A percentile compares a stretch with the other conserved stretches of the same genome.
These are phyloP conservation scores for Fistulinella prunicolor DNA, from an alignment of 768 basidiomycete genomes.

Conservation along the genomic window DNA sequence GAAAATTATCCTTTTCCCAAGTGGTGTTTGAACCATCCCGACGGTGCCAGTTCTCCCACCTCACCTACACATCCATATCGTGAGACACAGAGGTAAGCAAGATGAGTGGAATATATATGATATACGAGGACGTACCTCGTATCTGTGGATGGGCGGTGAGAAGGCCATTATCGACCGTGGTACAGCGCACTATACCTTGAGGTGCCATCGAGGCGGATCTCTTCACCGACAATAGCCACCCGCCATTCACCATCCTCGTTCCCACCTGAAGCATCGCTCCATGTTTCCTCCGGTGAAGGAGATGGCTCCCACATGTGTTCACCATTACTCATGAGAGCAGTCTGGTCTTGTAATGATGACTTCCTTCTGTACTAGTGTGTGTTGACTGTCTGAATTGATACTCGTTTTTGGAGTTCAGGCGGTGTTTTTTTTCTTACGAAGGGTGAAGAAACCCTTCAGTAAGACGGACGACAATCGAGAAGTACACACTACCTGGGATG, in stretches of 20 bases:
- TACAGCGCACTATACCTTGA: slow-evolving; percentile 16
- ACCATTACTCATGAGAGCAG: neutral
- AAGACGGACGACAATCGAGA: too few relatives aligned
- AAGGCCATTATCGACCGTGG: neutral
- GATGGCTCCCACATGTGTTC: slow-evolving; percentile 28
- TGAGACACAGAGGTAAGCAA: neutral
- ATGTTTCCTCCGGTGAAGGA: slow-evolving; percentile 28
- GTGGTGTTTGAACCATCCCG: slow-evolving; percentile 53
- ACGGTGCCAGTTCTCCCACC: slow-evolving; percentile 53
- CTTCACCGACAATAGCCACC: slow-evolving; percentile 29
- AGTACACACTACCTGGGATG: too few relatives aligned
- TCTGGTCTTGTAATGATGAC: too few relatives aligned
- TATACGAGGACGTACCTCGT: slow-evolving; percentile 25
- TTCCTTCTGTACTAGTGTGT: too few relatives aligned
- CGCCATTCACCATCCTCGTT: slow-evolving; percentile 34
- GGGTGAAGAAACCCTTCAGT: too few relatives aligned
- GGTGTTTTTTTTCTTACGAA: too few relatives aligned
- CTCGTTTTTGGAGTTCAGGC: too few relatives aligned
- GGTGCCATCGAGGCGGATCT: slow-evolving; percentile 29
- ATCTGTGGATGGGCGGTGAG: slow-evolving; percentile 21
- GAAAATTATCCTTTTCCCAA: slow-evolving; percentile 38
- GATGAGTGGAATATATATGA: neutral
- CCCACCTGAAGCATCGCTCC: slow-evolving; percentile 32
- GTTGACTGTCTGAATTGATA: too few relatives aligned
- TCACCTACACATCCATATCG: slow-evolving; percentile 36